These are phyloP conservation scores for Pyropia yezoensis DNA, from an alignment of 23 red algal genomes.

Conservation along the genomic window DNA sequence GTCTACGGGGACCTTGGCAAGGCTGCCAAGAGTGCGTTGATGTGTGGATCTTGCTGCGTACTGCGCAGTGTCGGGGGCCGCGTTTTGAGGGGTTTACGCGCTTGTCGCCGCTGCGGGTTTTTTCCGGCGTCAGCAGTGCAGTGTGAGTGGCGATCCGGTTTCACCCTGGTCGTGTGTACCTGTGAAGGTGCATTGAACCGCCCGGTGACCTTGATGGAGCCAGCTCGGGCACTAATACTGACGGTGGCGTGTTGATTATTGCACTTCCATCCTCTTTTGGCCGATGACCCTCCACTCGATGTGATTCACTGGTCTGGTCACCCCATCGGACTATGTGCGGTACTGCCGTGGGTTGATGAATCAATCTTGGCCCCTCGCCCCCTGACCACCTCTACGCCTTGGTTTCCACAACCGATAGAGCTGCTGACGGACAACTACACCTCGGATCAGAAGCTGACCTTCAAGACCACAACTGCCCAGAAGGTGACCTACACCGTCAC, in stretches of 20 bases:
- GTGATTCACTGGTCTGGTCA: too few relatives aligned
- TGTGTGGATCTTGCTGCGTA: background rate
- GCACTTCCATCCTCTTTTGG: background rate
- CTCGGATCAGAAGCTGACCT: conserved; percentile 53
- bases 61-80: background rate
- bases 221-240: too few relatives aligned
- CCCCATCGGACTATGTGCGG: background rate
- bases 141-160: too few relatives aligned
- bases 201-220: too few relatives aligned
- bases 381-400: background rate
- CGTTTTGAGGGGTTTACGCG: background rate
- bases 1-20: conserved; percentile 69
- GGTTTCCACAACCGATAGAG: conserved; percentile 1
- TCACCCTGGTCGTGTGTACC: too few relatives aligned
- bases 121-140: too few relatives aligned
- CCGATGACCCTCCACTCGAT: background rate
- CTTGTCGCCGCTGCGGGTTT: background rate
- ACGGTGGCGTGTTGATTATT: background rate
- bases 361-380: background rate
- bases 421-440: conserved; percentile 73
- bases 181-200: too few relatives aligned
- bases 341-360: background rate
- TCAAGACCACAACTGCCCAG: conserved; percentile 69
- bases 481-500: conserved; percentile 58
- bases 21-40: conserved; percentile 63